These are phyloP conservation scores for Colletotrichum nymphaeae DNA, from an alignment of 2,329 filamentous ascomycete species.

Conservation along the genomic window DNA sequence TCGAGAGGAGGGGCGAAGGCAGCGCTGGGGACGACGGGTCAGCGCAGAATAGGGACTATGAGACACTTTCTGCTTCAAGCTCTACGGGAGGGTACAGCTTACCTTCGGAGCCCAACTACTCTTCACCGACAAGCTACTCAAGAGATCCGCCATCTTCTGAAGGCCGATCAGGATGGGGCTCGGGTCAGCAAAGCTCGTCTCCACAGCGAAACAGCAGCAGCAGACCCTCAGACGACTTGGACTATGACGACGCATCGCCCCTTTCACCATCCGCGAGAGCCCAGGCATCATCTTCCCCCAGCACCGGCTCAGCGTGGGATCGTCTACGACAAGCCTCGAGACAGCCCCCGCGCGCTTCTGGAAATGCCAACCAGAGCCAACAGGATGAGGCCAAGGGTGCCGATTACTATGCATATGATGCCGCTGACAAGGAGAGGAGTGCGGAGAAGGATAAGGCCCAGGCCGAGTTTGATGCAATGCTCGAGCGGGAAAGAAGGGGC, in stretches of 20 bases:
- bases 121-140: neutral
- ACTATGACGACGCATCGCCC: slow-evolving; percentile 56
- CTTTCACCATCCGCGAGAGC: slow-evolving; percentile 44
- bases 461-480: slow-evolving; percentile 60
- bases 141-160: slow-evolving; percentile 10
- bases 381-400: slow-evolving; percentile 39
- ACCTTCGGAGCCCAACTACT: neutral
- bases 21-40: neutral
- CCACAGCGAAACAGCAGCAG: slow-evolving; percentile 16
- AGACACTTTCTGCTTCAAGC: slow-evolving; percentile 3
- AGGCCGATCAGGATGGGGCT: neutral
- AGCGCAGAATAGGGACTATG: slow-evolving; percentile 14
- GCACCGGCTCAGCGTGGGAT: slow-evolving; percentile 56
- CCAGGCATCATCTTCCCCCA: slow-evolving; percentile 21
- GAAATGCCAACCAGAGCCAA: slow-evolving; percentile 10
- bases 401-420: slow-evolving; percentile 49
- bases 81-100: neutral
- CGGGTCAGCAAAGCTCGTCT: slow-evolving; percentile 7
- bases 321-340: slow-evolving; percentile 53
- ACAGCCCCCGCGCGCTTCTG: slow-evolving; percentile 18
- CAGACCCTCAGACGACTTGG: slow-evolving; percentile 28
- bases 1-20: neutral
- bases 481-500: slow-evolving; percentile 55
- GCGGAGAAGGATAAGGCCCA: slow-evolving; percentile 59
- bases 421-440: slow-evolving; percentile 49